These are phyloP conservation scores for Isoetes taiwanensis DNA, from an alignment of 75 land plant species.

Conservation along the genomic window DNA sequence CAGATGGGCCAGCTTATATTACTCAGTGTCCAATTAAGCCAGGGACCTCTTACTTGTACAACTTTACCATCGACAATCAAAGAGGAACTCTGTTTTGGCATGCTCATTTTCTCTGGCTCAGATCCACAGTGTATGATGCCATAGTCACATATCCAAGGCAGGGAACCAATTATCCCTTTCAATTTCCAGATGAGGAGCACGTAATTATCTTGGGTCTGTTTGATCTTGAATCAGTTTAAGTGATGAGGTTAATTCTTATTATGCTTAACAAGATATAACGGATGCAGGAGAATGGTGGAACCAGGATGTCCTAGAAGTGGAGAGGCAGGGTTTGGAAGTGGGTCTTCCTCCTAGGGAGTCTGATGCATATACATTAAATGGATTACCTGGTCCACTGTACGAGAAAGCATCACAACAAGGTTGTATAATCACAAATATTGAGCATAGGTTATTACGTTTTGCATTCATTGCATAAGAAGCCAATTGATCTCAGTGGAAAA, in stretches of 20 bases:
- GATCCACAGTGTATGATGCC: background rate
- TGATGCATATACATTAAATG: slow-evolving; percentile 43
- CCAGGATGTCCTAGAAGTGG: slow-evolving; percentile 35
- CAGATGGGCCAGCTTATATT: background rate
- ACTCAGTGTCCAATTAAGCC: slow-evolving; percentile 1
- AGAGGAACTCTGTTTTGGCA: background rate
- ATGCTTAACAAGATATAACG: no score
- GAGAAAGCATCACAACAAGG: no score
- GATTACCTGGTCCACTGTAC: slow-evolving; percentile 50
- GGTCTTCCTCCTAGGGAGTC: slow-evolving; percentile 27
- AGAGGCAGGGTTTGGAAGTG: slow-evolving; percentile 11
- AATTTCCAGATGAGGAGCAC: background rate
- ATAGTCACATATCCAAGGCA: background rate
- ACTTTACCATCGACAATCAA: background rate
- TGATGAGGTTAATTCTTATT: no score
- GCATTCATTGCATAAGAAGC: no score
- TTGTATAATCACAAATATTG: background rate
- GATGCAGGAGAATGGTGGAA: slow-evolving; percentile 69
- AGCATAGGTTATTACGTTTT: no score
- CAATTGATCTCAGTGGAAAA: no score
- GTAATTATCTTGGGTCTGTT: background rate
- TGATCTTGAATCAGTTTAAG: no score
- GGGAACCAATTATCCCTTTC: background rate
- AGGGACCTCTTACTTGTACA: background rate
- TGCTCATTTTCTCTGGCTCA: background rate